Percentiles rank a stretch among this genome's conserved stretches.
phyloP scores from a whole-genome alignment of 2,329 filamentous ascomycete species.

The Byssochlamys sp. region DNA sequence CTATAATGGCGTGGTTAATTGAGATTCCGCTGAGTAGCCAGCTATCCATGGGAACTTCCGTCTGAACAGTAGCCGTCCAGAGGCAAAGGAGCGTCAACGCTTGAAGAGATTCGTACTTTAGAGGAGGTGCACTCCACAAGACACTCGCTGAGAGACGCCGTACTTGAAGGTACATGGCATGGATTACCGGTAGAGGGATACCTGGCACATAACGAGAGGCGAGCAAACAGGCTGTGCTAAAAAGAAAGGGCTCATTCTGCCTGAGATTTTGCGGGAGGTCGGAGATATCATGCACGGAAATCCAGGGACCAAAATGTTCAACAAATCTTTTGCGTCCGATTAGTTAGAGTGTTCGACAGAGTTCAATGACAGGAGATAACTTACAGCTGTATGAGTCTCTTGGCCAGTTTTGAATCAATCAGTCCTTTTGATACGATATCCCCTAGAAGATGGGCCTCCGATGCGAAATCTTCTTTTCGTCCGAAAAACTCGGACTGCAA shows the following conservation, averaged over 20 bases:
- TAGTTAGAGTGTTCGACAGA: conserved; percentile 1
- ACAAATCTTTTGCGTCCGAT: conserved; percentile 14
- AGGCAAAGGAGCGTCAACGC: conserved; percentile 23
- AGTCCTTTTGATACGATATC: conserved; percentile 20
- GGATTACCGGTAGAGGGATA: conserved; percentile 17
- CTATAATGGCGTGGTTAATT: conserved; percentile 23
- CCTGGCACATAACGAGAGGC: conserved; percentile 25
- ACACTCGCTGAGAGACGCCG: conserved; percentile 21
- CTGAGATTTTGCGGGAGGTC: conserved; percentile 16
- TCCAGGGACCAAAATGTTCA: conserved; percentile 23
- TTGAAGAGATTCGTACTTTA: conserved; percentile 23
- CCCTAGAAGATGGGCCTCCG: conserved; percentile 15
- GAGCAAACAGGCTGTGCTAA: conserved; percentile 24
- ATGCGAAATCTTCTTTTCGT: conserved; percentile 14
- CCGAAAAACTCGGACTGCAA: conserved; percentile 24
- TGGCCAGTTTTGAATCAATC: conserved; percentile 21
- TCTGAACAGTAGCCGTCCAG: conserved; percentile 23
- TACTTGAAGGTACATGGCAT: conserved; percentile 23
- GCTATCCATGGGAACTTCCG: conserved; percentile 25
- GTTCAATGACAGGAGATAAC: conserved; percentile 1
- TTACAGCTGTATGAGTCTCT: conserved; percentile 24
- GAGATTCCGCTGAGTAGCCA: conserved; percentile 29
- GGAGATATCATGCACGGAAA: conserved; percentile 21
- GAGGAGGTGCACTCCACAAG: conserved; percentile 20
- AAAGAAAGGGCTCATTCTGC: conserved; percentile 20